Conservation (phyloP, 805 yeast genomes). For the Grigorovia humatica region DNA sequence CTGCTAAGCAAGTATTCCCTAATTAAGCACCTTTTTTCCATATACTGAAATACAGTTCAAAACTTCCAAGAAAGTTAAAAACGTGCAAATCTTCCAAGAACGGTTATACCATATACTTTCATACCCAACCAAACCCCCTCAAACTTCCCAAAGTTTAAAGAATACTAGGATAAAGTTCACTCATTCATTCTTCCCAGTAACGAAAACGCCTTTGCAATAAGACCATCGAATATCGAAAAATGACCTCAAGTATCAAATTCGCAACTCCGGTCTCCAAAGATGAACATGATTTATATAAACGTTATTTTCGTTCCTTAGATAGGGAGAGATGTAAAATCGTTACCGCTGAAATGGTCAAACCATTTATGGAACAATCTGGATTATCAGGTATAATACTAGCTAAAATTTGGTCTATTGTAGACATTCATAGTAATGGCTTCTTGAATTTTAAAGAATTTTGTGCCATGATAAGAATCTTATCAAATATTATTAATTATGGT, state of each 20-base stretch:
- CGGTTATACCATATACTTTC: too few species aligned
- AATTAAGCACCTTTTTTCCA: background rate
- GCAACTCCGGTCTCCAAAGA: constrained; percentile 46
- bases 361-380: constrained; percentile 76
- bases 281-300: constrained; percentile 66
- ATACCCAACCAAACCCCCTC: too few species aligned
- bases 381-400: constrained; percentile 68
- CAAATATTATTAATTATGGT: constrained; percentile 67
- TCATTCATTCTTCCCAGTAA: too few species aligned
- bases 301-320: constrained; percentile 70
- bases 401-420: constrained; percentile 88
- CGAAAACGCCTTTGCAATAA: too few species aligned
- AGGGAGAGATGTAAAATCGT: constrained; percentile 66
- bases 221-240: background rate
- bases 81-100: too few species aligned
- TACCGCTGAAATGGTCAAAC: constrained; percentile 77
- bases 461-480: constrained; percentile 78
- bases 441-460: constrained; percentile 72
- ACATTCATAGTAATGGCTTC: constrained; percentile 71
- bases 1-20: background rate
- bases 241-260: constrained; percentile 5
- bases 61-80: too few species aligned
- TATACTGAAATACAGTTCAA: background rate
- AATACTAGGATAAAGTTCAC: too few species aligned
- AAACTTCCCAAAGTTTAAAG: too few species aligned